Percentiles rank a stretch among this genome's conserved stretches.
These are phyloP conservation scores for Leccinum pellstonianum DNA, from an alignment of 768 basidiomycete genomes.

Conservation along the genomic window DNA sequence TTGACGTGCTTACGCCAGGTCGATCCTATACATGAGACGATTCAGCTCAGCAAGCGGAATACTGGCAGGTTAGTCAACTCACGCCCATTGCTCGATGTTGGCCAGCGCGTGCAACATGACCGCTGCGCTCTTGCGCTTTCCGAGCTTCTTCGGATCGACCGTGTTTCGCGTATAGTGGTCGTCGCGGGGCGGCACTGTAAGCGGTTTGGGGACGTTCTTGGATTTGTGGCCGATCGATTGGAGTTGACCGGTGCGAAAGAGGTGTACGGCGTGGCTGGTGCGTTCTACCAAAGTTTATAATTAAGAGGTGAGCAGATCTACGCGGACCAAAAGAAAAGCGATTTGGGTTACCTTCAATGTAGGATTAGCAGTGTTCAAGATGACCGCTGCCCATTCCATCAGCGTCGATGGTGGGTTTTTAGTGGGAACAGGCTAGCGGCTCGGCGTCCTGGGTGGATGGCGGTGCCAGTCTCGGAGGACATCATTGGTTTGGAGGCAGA, in stretches of 20 bases:
- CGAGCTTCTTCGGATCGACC: slow-evolving; percentile 45
- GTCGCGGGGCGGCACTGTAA: too few species aligned
- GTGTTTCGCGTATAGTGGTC: too few species aligned
- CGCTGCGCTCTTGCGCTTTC: slow-evolving; percentile 55
- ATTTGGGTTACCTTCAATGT: not conserved
- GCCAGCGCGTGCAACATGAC: not conserved
- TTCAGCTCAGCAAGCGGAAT: too few species aligned
- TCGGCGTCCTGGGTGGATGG: not conserved
- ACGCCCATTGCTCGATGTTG: not conserved
- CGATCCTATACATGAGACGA: too few species aligned
- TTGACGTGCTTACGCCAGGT: too few species aligned
- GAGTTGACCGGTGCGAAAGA: too few species aligned
- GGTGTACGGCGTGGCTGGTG: too few species aligned
- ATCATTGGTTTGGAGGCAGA: not conserved
- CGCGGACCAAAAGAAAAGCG: not conserved
- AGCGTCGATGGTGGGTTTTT: slow-evolving; percentile 54
- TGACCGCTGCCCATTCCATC: slow-evolving; percentile 75
- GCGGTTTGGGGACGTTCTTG: too few species aligned
- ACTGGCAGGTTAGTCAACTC: not conserved
- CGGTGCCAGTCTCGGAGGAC: not conserved
- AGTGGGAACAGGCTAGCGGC: not conserved
- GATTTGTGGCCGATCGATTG: too few species aligned
- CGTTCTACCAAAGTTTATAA: too few species aligned
- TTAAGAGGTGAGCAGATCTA: not conserved
- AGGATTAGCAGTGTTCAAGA: slow-evolving; percentile 60